Evolutionary conservation across 306 rosid species (phyloP).

Genomic region (Rosa multiflora): DNA sequence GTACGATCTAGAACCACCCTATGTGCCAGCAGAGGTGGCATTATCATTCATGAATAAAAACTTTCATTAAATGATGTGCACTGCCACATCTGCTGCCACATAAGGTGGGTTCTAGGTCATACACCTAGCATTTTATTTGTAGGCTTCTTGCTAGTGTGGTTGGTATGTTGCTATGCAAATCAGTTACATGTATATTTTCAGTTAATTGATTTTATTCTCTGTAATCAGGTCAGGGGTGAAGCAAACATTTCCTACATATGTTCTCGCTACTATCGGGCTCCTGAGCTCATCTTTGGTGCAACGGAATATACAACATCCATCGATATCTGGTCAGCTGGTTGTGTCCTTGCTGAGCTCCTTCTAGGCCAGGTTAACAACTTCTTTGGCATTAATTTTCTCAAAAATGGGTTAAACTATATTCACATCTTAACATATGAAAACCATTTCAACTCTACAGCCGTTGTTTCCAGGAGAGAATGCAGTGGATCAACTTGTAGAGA

Average conservation of each 20-base stretch:
- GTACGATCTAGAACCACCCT: not conserved
- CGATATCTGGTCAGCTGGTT: conserved; percentile 99
- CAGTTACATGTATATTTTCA: conserved; percentile 6
- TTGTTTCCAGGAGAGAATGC: conserved; percentile 94
- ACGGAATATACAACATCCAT: conserved; percentile 85
- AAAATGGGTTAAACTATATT: conserved; percentile 13
- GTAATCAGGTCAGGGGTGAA: conserved; percentile 76
- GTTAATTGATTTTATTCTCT: conserved; percentile 20
- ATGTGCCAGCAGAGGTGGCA: not conserved
- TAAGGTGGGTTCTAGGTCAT: not conserved
- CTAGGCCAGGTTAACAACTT: conserved; percentile 70
- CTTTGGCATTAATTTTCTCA: conserved; percentile 16
- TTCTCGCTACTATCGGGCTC: conserved; percentile 96
- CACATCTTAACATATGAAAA: conserved; percentile 15
- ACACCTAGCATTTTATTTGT: not conserved
- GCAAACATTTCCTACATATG: conserved; percentile 90
- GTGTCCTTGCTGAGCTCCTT: conserved; percentile 98
- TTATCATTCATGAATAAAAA: not conserved
- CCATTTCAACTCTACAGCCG: conserved; percentile 61
- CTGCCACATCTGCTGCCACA: not conserved
- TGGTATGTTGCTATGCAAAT: not conserved
- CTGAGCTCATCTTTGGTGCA: conserved; percentile 96
- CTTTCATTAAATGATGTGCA: not conserved
- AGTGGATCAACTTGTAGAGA: conserved; percentile 95
- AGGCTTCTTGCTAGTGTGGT: not conserved